Conservation (phyloP, 441 rosid genomes). For the Populus hybrid region DNA sequence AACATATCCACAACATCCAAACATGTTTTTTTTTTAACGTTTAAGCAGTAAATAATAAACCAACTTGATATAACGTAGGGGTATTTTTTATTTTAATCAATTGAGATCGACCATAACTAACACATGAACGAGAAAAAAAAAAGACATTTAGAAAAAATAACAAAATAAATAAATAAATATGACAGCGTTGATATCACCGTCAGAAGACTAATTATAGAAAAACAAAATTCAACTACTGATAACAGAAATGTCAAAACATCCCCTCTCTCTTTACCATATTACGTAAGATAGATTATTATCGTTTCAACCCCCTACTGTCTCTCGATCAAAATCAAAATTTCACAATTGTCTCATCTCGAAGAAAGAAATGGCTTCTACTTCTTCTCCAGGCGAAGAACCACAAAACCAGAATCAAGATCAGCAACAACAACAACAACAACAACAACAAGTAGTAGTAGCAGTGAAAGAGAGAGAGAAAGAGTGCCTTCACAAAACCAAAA, state of each 20-base stretch:
- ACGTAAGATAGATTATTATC: background rate
- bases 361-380: slow-evolving; percentile 2
- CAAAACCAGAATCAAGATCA: slow-evolving; percentile 17
- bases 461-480: slow-evolving; percentile 31
- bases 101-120: too few relatives aligned
- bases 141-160: too few relatives aligned
- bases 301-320: background rate
- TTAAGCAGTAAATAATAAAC: too few relatives aligned
- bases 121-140: too few relatives aligned
- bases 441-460: slow-evolving; percentile 17
- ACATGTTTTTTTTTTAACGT: background rate
- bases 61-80: too few relatives aligned
- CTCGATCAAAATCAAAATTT: background rate
- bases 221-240: background rate
- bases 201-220: background rate
- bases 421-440: slow-evolving; percentile 22
- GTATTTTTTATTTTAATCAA: too few relatives aligned
- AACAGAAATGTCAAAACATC: background rate
- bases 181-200: slow-evolving; percentile 14
- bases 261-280: background rate
- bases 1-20: background rate
- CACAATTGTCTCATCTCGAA: too few relatives aligned
- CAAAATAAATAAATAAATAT: too few relatives aligned
- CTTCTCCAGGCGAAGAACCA: slow-evolving; percentile 31
- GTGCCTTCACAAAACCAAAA: slow-evolving; percentile 72